Evolutionary conservation across 306 rosid genomes (phyloP), one percentile per base, ranked within the genome.

Genomic region (Purshia tridentata): DNA sequence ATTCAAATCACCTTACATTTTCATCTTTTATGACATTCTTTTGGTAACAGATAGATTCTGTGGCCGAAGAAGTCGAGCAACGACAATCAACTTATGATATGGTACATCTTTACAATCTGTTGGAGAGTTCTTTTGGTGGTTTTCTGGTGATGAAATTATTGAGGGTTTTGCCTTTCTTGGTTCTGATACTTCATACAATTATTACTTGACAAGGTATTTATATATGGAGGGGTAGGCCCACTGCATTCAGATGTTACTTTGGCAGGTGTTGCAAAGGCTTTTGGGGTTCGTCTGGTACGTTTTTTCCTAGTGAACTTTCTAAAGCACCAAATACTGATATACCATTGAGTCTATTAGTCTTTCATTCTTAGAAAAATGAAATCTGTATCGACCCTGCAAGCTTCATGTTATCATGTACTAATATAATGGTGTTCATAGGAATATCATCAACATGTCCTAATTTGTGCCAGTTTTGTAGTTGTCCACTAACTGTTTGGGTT

Each of bases 201-300:
- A 58, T 16, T 63, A 53, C 45, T 78, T 69, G 50, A 65, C 78
- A 65, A 94, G 98, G 95, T 91, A 70, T 86, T 89, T 83, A 78
- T 91, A 70, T 91, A 84, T 80, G 99, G 97, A 83, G 99, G 97
- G 81, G 87, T 89, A 8, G 99, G 99, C 67, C 99, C 97, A 57
- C 81, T 94, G 77, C 96, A 88, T 81, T 89, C 99, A 9, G 97
- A 94, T 81, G 95, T 92, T 51, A 89, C 97, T 50, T 73, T 80
- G 87, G 88, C 91, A 51, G 97, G 98, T 72, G 84, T 94, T 75
- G 97, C 97, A 55, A 94, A 91, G 88, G 95, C 95, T 77, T 91
- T 89, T 77, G 97, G 91, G 53, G 97, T 94, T 83, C 95, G 92
- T 71, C 80, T 91, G 98, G 98, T 94, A 75, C 16, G 91, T 79